phyloP scores from a whole-genome alignment of 2,329 filamentous ascomycete genomes.

The Macrophomina pseudophaseolina region DNA sequence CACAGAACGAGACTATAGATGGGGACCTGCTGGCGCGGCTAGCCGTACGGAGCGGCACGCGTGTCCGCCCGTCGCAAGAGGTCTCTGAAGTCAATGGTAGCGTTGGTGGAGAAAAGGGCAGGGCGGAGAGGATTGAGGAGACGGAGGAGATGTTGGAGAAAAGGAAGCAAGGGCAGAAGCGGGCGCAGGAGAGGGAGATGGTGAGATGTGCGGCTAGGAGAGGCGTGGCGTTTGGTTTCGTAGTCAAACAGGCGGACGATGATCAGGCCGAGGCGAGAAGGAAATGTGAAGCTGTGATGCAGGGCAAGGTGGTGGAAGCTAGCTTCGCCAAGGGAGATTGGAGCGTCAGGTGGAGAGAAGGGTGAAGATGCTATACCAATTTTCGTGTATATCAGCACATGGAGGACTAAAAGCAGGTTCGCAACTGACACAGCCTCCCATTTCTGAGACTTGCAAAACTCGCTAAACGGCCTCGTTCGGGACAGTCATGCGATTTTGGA shows the following conservation, averaged over 20 bases:
- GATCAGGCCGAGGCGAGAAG: slow-evolving; percentile 38
- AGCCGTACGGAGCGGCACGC: slow-evolving; percentile 29
- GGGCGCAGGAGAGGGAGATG: slow-evolving; percentile 60
- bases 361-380: background rate
- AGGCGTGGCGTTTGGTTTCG: slow-evolving; percentile 62
- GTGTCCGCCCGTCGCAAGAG: slow-evolving; percentile 46
- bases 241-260: slow-evolving; percentile 31
- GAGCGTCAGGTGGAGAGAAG: slow-evolving; percentile 62
- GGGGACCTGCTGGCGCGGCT: slow-evolving; percentile 30
- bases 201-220: slow-evolving; percentile 67
- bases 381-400: slow-evolving; percentile 2
- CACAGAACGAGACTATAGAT: background rate
- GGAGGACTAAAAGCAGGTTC: background rate
- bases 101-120: slow-evolving; percentile 61
- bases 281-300: slow-evolving; percentile 65
- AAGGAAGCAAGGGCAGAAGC: slow-evolving; percentile 55
- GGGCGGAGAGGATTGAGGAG: slow-evolving; percentile 59
- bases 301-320: slow-evolving; percentile 62
- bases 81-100: slow-evolving; percentile 62
- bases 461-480: background rate
- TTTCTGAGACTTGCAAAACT: slow-evolving; percentile 4
- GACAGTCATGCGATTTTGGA: slow-evolving; percentile 6
- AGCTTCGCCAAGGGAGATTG: slow-evolving; percentile 67
- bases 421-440: slow-evolving; percentile 1
- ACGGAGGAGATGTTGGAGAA: slow-evolving; percentile 58